Percentiles rank a stretch among this genome's conserved stretches.
Evolutionary conservation across 441 rosid species (phyloP).

Genomic region (Daphne laureola): DNA sequence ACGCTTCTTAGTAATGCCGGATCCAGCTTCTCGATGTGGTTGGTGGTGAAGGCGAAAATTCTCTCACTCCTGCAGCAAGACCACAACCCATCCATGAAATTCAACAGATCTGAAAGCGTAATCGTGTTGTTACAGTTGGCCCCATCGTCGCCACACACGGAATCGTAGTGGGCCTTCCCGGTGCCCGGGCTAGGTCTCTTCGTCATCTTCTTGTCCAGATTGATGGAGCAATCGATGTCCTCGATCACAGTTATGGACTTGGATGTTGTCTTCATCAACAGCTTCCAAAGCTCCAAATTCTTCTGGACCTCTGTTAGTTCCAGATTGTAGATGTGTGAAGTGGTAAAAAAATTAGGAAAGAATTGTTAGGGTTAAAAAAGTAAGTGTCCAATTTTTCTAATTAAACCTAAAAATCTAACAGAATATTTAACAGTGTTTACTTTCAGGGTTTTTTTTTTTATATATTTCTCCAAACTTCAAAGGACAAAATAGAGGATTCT

Average conservation of each 20-base stretch:
- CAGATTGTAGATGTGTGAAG: slow-evolving; percentile 70
- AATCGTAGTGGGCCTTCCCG: slow-evolving; percentile 25
- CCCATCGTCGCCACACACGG: slow-evolving; percentile 34
- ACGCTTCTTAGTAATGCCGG: slow-evolving; percentile 74
- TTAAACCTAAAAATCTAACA: no score
- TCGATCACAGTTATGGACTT: slow-evolving; percentile 85
- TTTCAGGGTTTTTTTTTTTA: no score
- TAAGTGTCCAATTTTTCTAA: no score
- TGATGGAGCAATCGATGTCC: slow-evolving; percentile 83
- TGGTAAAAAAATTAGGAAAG: no score
- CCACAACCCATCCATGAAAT: slow-evolving; percentile 92
- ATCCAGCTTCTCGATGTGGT: slow-evolving; percentile 79
- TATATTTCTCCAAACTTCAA: no score
- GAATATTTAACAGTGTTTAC: no score
- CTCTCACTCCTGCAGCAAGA: slow-evolving; percentile 93
- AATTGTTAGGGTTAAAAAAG: no score
- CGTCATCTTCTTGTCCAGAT: slow-evolving; percentile 45
- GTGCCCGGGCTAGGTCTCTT: slow-evolving; percentile 13
- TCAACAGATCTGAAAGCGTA: slow-evolving; percentile 75
- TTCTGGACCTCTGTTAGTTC: slow-evolving; percentile 68
- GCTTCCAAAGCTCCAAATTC: slow-evolving; percentile 59
- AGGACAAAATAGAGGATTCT: no score
- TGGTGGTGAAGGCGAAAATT: slow-evolving; percentile 87
- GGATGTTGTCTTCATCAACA: slow-evolving; percentile 77
- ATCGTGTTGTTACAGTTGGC: slow-evolving; percentile 39